Conservation (phyloP, 768 basidiomycete species). For the Tricholoma furcatifolium region DNA sequence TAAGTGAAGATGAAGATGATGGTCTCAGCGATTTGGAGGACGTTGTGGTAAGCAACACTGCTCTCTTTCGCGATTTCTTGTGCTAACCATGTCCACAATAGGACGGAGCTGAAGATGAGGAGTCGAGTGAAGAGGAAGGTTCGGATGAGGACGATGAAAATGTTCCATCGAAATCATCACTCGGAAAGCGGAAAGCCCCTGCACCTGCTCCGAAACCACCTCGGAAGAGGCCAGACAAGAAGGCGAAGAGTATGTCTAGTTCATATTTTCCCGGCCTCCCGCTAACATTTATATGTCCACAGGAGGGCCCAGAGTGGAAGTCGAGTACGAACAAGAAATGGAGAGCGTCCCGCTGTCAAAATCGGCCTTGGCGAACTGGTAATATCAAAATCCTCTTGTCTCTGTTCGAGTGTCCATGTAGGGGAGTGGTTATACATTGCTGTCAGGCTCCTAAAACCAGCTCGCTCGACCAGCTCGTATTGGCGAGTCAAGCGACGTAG, state of each 20-base stretch:
- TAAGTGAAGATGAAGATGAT: slow-evolving; percentile 67
- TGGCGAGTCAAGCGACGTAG: too few relatives aligned
- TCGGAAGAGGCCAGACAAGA: slow-evolving; percentile 58
- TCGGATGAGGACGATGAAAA: slow-evolving; percentile 39
- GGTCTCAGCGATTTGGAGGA: slow-evolving; percentile 71
- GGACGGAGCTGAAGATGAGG: slow-evolving; percentile 29
- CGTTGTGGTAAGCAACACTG: slow-evolving; percentile 46
- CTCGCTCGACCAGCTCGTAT: too few relatives aligned
- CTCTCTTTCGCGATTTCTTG: not conserved
- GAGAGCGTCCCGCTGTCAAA: slow-evolving; percentile 61
- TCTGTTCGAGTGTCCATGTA: slow-evolving; percentile 1
- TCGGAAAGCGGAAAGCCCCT: slow-evolving; percentile 70
- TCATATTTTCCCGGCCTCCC: not conserved
- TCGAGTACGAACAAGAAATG: slow-evolving; percentile 95
- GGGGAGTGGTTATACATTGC: not conserved
- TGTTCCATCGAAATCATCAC: slow-evolving; percentile 35
- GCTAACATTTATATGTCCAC: slow-evolving; percentile 8
- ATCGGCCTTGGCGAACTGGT: slow-evolving; percentile 55
- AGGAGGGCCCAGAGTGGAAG: slow-evolving; percentile 84
- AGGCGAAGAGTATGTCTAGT: slow-evolving; percentile 51
- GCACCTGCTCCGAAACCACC: slow-evolving; percentile 39
- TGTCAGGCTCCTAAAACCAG: too few relatives aligned
- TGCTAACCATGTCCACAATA: slow-evolving; percentile 11
- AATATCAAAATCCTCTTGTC: slow-evolving; percentile 19
- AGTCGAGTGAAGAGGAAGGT: slow-evolving; percentile 39